Conservation (phyloP, 148 eudicot genomes). For the Polygonum aviculare region DNA sequence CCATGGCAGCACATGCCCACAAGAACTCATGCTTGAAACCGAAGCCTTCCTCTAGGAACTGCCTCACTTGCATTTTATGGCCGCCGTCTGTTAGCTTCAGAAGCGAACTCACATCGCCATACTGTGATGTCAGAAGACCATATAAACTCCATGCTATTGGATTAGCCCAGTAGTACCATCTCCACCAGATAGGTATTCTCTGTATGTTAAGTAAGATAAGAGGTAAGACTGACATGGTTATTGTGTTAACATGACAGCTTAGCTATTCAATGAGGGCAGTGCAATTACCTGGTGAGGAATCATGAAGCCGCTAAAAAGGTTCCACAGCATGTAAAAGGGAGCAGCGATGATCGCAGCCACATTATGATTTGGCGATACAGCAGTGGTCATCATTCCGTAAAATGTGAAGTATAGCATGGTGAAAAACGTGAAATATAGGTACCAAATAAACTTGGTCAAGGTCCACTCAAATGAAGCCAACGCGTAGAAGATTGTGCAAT, state of each 20-base stretch:
- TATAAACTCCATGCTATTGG: conserved; percentile 95
- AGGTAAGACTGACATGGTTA: neutral
- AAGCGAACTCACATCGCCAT: conserved; percentile 38
- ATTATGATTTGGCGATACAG: conserved; percentile 89
- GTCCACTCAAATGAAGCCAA: conserved; percentile 94
- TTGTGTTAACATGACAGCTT: neutral
- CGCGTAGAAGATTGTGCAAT: conserved; percentile 68
- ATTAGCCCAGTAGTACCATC: conserved; percentile 99
- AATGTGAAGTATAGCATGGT: conserved; percentile 93
- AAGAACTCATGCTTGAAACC: conserved; percentile 76
- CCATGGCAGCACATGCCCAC: conserved; percentile 50
- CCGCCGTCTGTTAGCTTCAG: conserved; percentile 67
- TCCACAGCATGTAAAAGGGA: conserved; percentile 98
- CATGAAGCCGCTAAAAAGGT: conserved; percentile 98
- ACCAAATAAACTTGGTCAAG: conserved; percentile 55
- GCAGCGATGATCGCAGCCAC: conserved; percentile 85
- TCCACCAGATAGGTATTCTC: conserved; percentile 97
- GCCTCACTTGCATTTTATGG: conserved; percentile 23
- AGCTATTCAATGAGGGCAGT: no score
- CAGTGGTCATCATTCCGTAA: conserved; percentile 98
- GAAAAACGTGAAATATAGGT: conserved; percentile 68
- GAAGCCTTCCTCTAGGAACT: conserved; percentile 46
- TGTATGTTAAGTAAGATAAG: conserved; percentile 14
- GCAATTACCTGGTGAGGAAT: conserved; percentile 84
- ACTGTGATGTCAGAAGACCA: conserved; percentile 88